Evolutionary conservation across 1,284 basidiomycete species (phyloP).

Genomic region (Papiliotrema nemorosa): DNA sequence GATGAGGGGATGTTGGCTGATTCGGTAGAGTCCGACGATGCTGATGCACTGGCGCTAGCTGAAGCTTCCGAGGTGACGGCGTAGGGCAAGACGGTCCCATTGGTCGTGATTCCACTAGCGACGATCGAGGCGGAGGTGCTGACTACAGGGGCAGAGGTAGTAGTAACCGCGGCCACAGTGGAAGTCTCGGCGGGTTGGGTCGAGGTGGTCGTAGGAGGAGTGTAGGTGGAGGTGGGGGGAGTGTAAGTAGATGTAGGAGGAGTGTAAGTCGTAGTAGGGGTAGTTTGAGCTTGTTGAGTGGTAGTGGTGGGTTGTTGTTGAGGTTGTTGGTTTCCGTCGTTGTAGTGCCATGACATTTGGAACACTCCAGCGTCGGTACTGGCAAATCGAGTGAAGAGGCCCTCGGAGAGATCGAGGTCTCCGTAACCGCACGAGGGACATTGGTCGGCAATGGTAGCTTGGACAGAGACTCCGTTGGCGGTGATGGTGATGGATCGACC

Average conservation of each 20-base stretch:
- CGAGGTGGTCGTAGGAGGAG: constrained; percentile 10
- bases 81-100: constrained; percentile 7
- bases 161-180: constrained; percentile 2
- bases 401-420: constrained; percentile 71
- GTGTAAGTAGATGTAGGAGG: constrained; percentile 36
- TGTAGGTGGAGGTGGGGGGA: constrained; percentile 14
- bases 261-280: constrained; percentile 26
- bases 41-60: constrained; percentile 3
- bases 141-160: constrained; percentile 9
- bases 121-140: constrained; percentile 9
- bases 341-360: constrained; percentile 59
- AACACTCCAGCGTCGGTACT: constrained; percentile 55
- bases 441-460: constrained; percentile 63
- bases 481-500: constrained; percentile 61
- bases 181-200: constrained; percentile 7
- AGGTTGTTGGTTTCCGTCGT: constrained; percentile 37
- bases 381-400: constrained; percentile 61
- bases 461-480: constrained; percentile 57
- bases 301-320: constrained; percentile 15
- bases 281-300: constrained; percentile 16
- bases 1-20: constrained; percentile 2
- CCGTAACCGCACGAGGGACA: constrained; percentile 51
- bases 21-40: constrained; percentile 5
- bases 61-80: constrained; percentile 1
- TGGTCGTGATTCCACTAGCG: constrained; percentile 8